These are phyloP conservation scores for Fistulina hepatica DNA, from an alignment of 1,284 basidiomycete species.

Conservation along the genomic window DNA sequence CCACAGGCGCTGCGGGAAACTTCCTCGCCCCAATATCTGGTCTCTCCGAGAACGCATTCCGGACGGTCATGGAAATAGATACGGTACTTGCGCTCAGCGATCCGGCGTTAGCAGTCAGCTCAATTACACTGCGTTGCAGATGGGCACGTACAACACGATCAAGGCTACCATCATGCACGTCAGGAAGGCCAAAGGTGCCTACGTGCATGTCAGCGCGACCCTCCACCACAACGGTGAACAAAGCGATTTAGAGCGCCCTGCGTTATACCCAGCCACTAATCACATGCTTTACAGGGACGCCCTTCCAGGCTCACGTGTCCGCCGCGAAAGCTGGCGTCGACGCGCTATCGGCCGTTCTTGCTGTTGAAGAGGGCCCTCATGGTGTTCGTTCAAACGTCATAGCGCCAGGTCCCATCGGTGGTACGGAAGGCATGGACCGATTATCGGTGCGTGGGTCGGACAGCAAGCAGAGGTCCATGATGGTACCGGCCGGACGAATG, in stretches of 20 bases:
- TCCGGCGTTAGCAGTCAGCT: no score
- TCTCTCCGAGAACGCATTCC: constrained; percentile 82
- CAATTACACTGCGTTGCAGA: constrained; percentile 38
- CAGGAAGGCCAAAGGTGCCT: constrained; percentile 65
- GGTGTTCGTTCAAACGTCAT: constrained; percentile 94
- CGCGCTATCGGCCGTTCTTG: constrained; percentile 74
- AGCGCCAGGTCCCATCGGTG: constrained; percentile 77
- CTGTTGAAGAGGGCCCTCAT: constrained; percentile 88
- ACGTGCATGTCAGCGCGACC: constrained; percentile 87
- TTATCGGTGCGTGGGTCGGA: constrained; percentile 27
- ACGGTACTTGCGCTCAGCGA: no score
- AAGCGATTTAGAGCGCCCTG: no score
- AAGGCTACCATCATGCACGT: constrained; percentile 79
- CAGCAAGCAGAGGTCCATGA: constrained; percentile 8
- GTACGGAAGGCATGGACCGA: constrained; percentile 79
- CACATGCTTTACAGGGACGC: constrained; percentile 41
- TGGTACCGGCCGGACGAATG: constrained; percentile 50
- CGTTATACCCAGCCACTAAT: constrained; percentile 15
- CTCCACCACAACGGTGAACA: constrained; percentile 85
- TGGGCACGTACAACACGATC: constrained; percentile 91
- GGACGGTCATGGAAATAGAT: constrained; percentile 91
- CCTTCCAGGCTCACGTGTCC: constrained; percentile 87
- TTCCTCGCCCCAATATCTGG: constrained; percentile 77
- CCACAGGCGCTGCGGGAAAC: constrained; percentile 79
- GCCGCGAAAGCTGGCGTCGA: constrained; percentile 95